Base-by-base conservation (phyloP, 352 stramenopile genomes). In the Peronospora farinosa region DNA sequence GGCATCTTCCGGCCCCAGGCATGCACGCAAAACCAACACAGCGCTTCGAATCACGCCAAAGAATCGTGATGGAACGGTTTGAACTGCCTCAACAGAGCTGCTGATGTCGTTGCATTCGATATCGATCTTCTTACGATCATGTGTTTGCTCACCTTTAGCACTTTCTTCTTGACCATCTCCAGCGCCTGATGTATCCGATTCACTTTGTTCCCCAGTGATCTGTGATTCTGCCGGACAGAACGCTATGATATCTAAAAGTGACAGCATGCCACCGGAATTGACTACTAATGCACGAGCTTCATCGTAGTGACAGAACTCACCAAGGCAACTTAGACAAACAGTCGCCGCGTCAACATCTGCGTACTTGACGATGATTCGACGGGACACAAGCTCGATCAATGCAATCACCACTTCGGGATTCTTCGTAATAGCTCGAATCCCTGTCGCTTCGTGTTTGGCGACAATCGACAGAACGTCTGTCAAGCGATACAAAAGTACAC, bases 261-360 rank as follows among this genome's bases (percentile, higher is more conserved):
- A 68, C 5, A 93, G 30, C 31, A 93, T 33, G 7, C 83, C 83
- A 15, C 83, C 83, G 7, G 66, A 67, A 41, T 76, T 72, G 19
- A 93, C 57, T 17, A 90, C 63, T 3, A 87, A 40, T 25, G 56
- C 42, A 4, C 73, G 64, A 25, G 90, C 50, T 13, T 79, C 68
- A 43, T 82, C 63, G 17, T 76, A 67, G 41, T 78, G 70, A 17
- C 83, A 93, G 7, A 93, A 53, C 5, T 65, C 71, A 13, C 72
- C 61, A 7, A 93, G 48, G 35, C 73, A 89, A 13, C 66, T 70
- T 25, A 92, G 49, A 32, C 19, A 21, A 21, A 21, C 19, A 21
- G 19, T 21, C 19, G 19, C 19, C 19, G 19, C 19, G 19, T 21
- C 19, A 21, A 21, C 19, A 21, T 21, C 3, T 21, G 19, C 19